Base-by-base conservation (phyloP, 257 asterid species). In the Ehretia macrophylla region DNA sequence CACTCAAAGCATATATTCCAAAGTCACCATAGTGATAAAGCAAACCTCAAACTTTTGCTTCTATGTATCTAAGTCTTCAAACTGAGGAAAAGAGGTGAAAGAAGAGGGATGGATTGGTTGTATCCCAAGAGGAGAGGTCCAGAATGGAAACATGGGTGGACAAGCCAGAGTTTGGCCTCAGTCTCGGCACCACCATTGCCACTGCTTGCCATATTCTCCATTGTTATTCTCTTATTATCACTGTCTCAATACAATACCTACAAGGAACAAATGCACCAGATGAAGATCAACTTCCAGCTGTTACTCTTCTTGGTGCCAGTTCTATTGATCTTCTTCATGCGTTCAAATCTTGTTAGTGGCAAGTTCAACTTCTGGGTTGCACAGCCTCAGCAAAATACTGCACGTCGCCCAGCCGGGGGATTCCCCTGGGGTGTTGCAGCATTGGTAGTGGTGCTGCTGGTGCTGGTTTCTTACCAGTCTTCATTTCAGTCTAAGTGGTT, bases 1-100 rank as follows among this genome's bases (percentile, higher is more conserved):
- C 69, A 79, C 82, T 81, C 88, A 67, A 83, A 69, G 89, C 62
- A 86, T 80, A 83, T 83, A 79, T 86, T 54, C 89, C 68, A 65
- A 64, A 74, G 70, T 72, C 56, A 62, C 69, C 71, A 75, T 47
- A 50, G 44, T 49, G 50, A 60, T 55, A 68, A 75, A 79, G 80
- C 64, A 52, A 22, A 51, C 60, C 55, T 47, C 44, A 45, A 14
- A 60, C 23, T 27, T 42, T 42, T 2, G 47, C 3, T 14, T 42
- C 12, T 42, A 38, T 38, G 11, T 56, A 22, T 19, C 3, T 51
- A 23, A 59, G 44, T 0, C 1, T 45, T 55, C 49, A 55, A 42
- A 58, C 20, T 11, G 16, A 16, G 27, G n/a, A 23, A 23, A 8
- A 23, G 38, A 9, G 20, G 55, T 14, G 54, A 32, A 8, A 17